phyloP scores from a whole-genome alignment of 1,284 basidiomycete genomes.

The Ceratobasidium sp. region DNA sequence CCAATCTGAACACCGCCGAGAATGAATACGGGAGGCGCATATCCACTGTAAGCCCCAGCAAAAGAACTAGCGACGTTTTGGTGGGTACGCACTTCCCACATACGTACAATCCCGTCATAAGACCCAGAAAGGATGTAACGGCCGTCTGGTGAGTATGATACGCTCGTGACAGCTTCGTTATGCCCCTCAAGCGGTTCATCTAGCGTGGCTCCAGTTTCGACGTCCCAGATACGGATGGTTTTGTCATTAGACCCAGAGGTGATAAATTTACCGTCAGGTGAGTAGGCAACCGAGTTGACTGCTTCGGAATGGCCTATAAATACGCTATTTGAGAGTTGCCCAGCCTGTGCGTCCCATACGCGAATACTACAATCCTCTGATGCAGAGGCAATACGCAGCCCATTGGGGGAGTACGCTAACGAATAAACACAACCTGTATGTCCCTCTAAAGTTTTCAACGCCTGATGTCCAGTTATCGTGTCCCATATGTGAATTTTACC shows the following conservation, averaged over 20 bases:
- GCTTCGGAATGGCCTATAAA: neutral
- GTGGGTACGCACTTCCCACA: too few relatives aligned
- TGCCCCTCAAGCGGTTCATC: too few relatives aligned
- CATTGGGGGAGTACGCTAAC: neutral
- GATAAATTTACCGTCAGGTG: constrained; percentile 2
- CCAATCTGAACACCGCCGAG: too few relatives aligned
- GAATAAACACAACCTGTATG: neutral
- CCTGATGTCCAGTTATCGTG: neutral
- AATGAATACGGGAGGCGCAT: too few relatives aligned
- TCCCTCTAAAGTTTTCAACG: neutral
- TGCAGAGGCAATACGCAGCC: neutral
- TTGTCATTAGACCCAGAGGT: constrained; percentile 21
- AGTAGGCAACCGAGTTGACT: constrained; percentile 13
- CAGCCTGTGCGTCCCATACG: neutral
- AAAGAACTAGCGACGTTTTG: too few relatives aligned
- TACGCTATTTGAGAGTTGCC: too few relatives aligned
- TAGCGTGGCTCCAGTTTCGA: neutral
- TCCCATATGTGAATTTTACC: neutral
- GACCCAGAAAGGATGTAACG: too few relatives aligned
- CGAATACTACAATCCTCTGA: neutral
- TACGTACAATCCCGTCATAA: too few relatives aligned
- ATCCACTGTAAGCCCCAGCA: too few relatives aligned
- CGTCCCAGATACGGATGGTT: constrained; percentile 28
- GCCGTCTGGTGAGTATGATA: too few relatives aligned
- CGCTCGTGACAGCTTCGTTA: too few relatives aligned